Percentiles rank a stretch among this genome's conserved stretches.
Conservation (phyloP, 2,329 filamentous ascomycete genomes). For the Xylariomycetidae sp. region DNA sequence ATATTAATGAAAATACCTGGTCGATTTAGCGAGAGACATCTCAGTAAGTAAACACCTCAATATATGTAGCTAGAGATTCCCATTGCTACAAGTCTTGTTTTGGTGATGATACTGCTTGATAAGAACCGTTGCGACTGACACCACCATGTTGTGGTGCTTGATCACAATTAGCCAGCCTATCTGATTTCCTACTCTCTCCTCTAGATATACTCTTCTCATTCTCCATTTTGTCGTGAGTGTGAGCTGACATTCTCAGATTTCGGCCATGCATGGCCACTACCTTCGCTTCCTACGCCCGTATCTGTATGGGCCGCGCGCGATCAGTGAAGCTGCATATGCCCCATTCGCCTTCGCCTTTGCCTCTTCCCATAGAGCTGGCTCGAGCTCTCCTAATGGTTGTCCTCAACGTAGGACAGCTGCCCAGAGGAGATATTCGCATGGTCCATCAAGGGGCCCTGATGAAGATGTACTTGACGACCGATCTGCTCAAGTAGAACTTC, state of each 20-base stretch:
- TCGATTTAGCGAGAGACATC: too few species aligned
- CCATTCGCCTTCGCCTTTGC: constrained; percentile 50
- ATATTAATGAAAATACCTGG: too few species aligned
- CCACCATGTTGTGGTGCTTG: constrained; percentile 40
- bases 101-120: constrained; percentile 47
- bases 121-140: constrained; percentile 59
- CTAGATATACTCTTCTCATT: constrained; percentile 2
- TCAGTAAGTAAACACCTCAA: too few species aligned
- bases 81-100: too few species aligned
- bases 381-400: too few species aligned
- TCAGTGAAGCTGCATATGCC: constrained; percentile 37
- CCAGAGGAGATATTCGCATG: too few species aligned
- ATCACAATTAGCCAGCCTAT: constrained; percentile 48
- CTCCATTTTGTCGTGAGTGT: constrained; percentile 2
- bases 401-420: too few species aligned
- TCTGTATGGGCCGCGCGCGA: constrained; percentile 37
- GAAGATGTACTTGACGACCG: too few species aligned
- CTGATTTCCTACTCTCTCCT: constrained; percentile 29
- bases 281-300: constrained; percentile 54
- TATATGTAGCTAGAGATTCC: too few species aligned
- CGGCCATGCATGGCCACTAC: constrained; percentile 40
- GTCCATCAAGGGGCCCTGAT: too few species aligned
- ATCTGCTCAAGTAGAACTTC: too few species aligned
- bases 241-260: constrained; percentile 18
- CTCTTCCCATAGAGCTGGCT: constrained; percentile 11